These are phyloP conservation scores for Coniochaeta sp. DNA, from an alignment of 2,329 filamentous ascomycete genomes.

Conservation along the genomic window DNA sequence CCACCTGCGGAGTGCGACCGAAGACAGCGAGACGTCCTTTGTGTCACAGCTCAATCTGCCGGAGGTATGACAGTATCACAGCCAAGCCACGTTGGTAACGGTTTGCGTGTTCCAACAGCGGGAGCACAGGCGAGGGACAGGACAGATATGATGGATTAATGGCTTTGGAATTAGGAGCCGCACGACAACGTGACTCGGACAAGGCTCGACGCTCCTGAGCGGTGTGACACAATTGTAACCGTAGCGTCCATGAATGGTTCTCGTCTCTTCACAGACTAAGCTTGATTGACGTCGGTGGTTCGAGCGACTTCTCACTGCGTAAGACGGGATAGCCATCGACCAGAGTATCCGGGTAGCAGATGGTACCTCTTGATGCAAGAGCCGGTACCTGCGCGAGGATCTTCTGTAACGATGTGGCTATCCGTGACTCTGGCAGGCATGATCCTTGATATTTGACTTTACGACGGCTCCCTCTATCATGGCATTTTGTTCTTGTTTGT, in stretches of 20 bases:
- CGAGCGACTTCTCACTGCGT: no score
- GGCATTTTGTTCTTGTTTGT: not conserved
- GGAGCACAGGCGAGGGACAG: not conserved
- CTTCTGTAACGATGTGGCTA: not conserved
- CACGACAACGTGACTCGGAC: not conserved
- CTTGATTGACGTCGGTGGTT: not conserved
- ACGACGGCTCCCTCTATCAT: not conserved
- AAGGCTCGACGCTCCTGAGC: not conserved
- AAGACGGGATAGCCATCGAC: not conserved
- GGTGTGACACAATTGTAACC: not conserved
- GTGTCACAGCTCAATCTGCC: not conserved
- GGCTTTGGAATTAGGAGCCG: not conserved
- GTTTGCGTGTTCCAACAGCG: not conserved
- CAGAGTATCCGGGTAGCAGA: not conserved
- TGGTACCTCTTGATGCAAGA: not conserved
- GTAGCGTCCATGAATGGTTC: not conserved
- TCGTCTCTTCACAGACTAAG: not conserved
- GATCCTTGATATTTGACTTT: not conserved
- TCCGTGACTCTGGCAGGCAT: not conserved
- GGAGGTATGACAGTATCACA: not conserved
- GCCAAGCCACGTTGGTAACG: constrained; percentile 1
- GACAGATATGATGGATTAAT: not conserved
- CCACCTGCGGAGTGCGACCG: not conserved
- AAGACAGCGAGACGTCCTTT: not conserved
- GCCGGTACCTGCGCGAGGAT: not conserved